Conservation (phyloP, 176 grass and related monocot genomes). For the Puccinellia tenuiflora region DNA sequence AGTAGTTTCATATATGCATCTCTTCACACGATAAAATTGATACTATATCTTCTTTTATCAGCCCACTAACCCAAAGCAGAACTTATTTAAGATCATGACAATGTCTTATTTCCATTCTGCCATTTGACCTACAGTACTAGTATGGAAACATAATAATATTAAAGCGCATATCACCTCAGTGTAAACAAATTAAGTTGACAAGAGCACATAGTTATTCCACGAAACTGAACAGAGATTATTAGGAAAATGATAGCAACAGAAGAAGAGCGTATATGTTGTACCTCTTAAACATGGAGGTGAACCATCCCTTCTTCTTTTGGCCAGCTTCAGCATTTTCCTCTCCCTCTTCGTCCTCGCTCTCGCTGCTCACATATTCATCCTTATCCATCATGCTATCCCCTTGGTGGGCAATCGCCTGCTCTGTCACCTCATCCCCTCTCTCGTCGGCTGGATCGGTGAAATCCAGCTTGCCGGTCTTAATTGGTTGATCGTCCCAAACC, state of each 20-base stretch:
- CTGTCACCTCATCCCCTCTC: constrained; percentile 59
- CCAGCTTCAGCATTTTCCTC: constrained; percentile 25
- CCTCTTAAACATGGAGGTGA: constrained; percentile 88
- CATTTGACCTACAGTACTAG: not conserved
- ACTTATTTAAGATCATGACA: not conserved
- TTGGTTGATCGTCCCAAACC: constrained; percentile 73
- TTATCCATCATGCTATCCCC: constrained; percentile 99
- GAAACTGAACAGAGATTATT: not conserved
- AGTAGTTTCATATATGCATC: not conserved
- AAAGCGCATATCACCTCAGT: not conserved
- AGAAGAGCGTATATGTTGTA: not conserved
- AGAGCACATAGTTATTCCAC: not conserved
- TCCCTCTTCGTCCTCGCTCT: constrained; percentile 57
- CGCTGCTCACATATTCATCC: constrained; percentile 68
- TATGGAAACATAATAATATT: not conserved
- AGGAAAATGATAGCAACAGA: not conserved
- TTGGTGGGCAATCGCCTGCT: constrained; percentile 29
- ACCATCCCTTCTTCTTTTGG: constrained; percentile 84
- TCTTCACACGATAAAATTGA: not conserved
- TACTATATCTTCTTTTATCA: not conserved
- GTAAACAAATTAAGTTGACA: not conserved
- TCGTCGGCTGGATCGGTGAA: constrained; percentile 71
- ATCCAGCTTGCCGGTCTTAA: constrained; percentile 57
- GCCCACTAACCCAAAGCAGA: not conserved
- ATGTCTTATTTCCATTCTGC: not conserved